These are phyloP conservation scores for Neonectria hederae DNA, from an alignment of 2,329 filamentous ascomycete species.

Conservation along the genomic window DNA sequence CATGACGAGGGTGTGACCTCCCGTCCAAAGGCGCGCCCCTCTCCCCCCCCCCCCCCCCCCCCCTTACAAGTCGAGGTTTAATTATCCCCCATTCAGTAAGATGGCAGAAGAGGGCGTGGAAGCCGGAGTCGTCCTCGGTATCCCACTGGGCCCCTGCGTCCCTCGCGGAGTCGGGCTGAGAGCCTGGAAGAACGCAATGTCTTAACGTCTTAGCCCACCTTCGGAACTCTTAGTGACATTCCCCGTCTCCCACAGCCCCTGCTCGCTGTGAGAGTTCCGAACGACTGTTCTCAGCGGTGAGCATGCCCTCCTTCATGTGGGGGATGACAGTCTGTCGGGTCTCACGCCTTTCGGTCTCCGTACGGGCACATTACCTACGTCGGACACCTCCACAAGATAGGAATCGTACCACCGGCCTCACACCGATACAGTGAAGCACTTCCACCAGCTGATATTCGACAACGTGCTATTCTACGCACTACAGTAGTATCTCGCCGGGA, in stretches of 20 bases:
- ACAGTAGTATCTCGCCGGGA: background rate
- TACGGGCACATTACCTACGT: background rate
- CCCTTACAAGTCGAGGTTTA: background rate
- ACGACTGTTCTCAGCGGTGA: conserved; percentile 17
- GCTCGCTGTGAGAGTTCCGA: conserved; percentile 9
- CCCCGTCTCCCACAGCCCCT: conserved; percentile 18
- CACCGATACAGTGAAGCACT: conserved; percentile 17
- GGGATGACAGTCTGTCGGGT: conserved; percentile 25
- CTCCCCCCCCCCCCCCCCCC: too few species aligned
- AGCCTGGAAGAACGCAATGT: background rate
- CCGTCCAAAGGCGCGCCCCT: conserved; percentile 5
- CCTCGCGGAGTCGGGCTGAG: conserved; percentile 3
- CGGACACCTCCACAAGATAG: conserved; percentile 6
- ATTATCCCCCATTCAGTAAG: conserved; percentile 21
- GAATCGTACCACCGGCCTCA: conserved; percentile 19
- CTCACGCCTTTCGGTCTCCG: conserved; percentile 4
- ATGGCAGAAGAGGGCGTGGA: conserved; percentile 24
- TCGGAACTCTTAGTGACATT: conserved; percentile 13
- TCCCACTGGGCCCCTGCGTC: conserved; percentile 1
- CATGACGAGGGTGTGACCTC: conserved; percentile 17
- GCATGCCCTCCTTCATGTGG: conserved; percentile 9
- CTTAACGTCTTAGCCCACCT: conserved; percentile 16
- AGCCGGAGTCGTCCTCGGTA: background rate
- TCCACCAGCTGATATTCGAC: background rate
- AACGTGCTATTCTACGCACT: background rate